Evolutionary conservation across 345 rosid species (phyloP).

Genomic region (Citrus hindsii): DNA sequence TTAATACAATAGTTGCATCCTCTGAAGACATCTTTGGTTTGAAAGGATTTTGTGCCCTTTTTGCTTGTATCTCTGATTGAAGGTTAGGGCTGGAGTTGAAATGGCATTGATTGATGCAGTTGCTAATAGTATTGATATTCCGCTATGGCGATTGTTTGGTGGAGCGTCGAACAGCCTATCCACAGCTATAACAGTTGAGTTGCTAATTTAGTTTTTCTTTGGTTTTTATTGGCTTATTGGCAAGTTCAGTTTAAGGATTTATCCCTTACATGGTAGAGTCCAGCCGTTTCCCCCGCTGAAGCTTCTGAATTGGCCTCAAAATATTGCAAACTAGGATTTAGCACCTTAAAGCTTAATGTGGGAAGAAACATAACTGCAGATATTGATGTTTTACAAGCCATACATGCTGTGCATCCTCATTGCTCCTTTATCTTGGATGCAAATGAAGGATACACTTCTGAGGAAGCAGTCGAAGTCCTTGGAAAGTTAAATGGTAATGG

Average conservation of each 20-base stretch:
- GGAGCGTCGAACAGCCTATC: constrained; percentile 61
- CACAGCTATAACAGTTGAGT: constrained; percentile 78
- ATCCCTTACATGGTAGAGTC: constrained; percentile 49
- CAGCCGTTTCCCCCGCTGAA: constrained; percentile 66
- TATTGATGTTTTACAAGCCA: constrained; percentile 75
- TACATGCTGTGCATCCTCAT: constrained; percentile 61
- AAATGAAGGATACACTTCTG: constrained; percentile 69
- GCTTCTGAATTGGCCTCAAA: constrained; percentile 71
- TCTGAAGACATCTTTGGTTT: not conserved
- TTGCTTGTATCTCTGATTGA: constrained; percentile 20
- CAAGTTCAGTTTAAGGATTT: not conserved
- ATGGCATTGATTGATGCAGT: constrained; percentile 89
- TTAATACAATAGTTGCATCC: not conserved
- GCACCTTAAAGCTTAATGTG: constrained; percentile 81
- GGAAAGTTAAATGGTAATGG: constrained; percentile 58
- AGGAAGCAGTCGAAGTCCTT: constrained; percentile 77
- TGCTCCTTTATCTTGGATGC: constrained; percentile 90
- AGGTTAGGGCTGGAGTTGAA: constrained; percentile 90
- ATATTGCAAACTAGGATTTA: constrained; percentile 63
- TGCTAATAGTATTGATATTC: constrained; percentile 63
- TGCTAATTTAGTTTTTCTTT: constrained; percentile 11
- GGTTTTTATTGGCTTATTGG: not conserved
- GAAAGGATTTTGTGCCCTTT: constrained; percentile 6
- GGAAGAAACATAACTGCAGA: constrained; percentile 71
- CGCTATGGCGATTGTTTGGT: constrained; percentile 84